A percentile compares a stretch with the other conserved stretches of the same genome.
These are phyloP conservation scores for Suillus decipiens DNA, from an alignment of 768 basidiomycete genomes.

Conservation along the genomic window DNA sequence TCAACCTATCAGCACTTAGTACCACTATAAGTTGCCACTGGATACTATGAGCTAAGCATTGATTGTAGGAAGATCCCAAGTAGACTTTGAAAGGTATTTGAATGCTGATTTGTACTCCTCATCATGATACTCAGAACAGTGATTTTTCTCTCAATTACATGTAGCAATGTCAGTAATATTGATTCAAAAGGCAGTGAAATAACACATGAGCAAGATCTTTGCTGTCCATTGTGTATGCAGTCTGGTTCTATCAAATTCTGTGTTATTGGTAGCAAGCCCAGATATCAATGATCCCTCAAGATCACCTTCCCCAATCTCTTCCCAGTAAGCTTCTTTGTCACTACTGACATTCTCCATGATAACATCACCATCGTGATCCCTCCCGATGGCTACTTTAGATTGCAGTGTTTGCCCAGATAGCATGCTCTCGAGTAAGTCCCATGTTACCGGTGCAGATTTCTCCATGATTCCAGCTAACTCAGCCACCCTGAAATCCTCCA, in stretches of 20 bases:
- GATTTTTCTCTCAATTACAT: constrained; percentile 15
- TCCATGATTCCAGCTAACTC: not conserved
- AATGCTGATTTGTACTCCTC: constrained; percentile 34
- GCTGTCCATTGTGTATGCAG: not conserved
- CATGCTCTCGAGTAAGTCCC: not conserved
- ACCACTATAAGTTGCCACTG: no score
- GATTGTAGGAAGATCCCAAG: constrained; percentile 34
- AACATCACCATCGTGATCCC: not conserved
- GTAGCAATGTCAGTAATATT: not conserved
- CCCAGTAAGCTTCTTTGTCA: constrained; percentile 5
- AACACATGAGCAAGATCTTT: not conserved
- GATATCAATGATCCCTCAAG: constrained; percentile 1
- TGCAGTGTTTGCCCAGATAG: not conserved
- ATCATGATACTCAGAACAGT: constrained; percentile 18
- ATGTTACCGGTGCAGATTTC: not conserved
- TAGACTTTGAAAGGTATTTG: constrained; percentile 24
- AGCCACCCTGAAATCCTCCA: not conserved
- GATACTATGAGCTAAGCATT: no score
- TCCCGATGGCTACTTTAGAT: not conserved
- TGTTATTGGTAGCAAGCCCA: not conserved
- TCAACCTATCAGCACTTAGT: no score
- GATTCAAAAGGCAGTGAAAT: not conserved
- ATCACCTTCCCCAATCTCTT: not conserved
- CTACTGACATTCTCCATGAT: not conserved
- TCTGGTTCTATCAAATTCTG: not conserved